A percentile compares a stretch with the other conserved stretches of the same genome.
Evolutionary conservation across 2,329 filamentous ascomycete species (phyloP).

Genomic region (Myrmaecium sp.): DNA sequence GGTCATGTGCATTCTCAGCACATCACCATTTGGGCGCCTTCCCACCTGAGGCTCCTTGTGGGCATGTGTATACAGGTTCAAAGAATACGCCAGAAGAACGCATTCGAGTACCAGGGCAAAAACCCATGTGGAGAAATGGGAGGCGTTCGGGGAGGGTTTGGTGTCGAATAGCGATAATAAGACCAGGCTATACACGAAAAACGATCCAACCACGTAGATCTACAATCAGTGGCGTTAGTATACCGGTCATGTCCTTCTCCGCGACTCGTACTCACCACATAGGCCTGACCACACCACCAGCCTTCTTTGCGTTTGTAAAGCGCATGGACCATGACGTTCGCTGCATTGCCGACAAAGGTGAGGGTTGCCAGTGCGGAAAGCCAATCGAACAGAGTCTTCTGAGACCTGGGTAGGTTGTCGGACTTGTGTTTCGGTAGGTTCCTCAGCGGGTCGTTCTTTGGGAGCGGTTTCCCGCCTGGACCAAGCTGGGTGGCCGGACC

Average conservation of each 20-base stretch:
- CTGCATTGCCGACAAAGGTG: slow-evolving; percentile 60
- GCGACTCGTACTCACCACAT: slow-evolving; percentile 49
- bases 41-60: slow-evolving; percentile 47
- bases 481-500: slow-evolving; percentile 39
- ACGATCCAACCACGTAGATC: slow-evolving; percentile 72
- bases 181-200: slow-evolving; percentile 76
- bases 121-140: slow-evolving; percentile 67
- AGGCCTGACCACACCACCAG: slow-evolving; percentile 72
- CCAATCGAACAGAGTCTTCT: slow-evolving; percentile 60
- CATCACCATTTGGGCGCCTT: too few species aligned
- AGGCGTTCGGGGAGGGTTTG: slow-evolving; percentile 59
- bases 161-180: slow-evolving; percentile 77
- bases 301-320: slow-evolving; percentile 45
- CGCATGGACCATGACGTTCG: slow-evolving; percentile 57
- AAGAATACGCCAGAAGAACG: slow-evolving; percentile 50
- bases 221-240: slow-evolving; percentile 20
- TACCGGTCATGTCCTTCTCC: slow-evolving; percentile 3
- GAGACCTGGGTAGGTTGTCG: slow-evolving; percentile 44
- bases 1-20: slow-evolving; percentile 23
- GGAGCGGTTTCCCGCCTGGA: slow-evolving; percentile 79
- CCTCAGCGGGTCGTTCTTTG: slow-evolving; percentile 37
- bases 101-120: slow-evolving; percentile 57
- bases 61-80: slow-evolving; percentile 48
- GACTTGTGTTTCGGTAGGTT: slow-evolving; percentile 24
- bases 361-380: slow-evolving; percentile 52